Percentiles rank a stretch among this genome's conserved stretches.
Evolutionary conservation across 176 grass and related monocot genomes (phyloP).

Genomic region (Luzula sylvatica): DNA sequence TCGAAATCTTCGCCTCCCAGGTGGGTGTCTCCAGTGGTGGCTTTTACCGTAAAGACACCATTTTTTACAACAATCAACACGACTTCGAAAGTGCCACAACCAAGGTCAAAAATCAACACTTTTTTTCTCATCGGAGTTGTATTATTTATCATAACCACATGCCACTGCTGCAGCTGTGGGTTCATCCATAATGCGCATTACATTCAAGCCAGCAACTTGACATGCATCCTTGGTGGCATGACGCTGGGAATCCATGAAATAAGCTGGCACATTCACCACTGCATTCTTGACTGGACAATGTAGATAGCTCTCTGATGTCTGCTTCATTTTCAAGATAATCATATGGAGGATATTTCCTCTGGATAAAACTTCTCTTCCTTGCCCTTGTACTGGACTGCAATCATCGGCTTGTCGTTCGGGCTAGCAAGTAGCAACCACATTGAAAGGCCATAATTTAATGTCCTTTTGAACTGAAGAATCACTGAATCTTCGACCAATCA

Average conservation of each 20-base stretch:
- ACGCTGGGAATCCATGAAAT: conserved; percentile 89
- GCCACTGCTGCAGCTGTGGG: conserved; percentile 64
- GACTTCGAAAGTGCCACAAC: conserved; percentile 78
- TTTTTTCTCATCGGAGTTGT: conserved; percentile 44
- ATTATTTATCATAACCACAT: conserved; percentile 71
- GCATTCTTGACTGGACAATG: conserved; percentile 49
- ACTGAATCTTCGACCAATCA: conserved; percentile 68
- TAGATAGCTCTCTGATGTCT: conserved; percentile 60
- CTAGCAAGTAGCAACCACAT: conserved; percentile 66
- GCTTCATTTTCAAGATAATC: conserved; percentile 80
- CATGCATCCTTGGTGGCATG: conserved; percentile 92
- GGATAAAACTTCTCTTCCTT: conserved; percentile 73
- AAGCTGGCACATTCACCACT: conserved; percentile 65
- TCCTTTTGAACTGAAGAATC: conserved; percentile 68
- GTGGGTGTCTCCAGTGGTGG: no score
- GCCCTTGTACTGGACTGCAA: conserved; percentile 64
- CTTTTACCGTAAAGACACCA: conserved; percentile 81
- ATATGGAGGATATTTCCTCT: conserved; percentile 98
- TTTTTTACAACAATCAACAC: conserved; percentile 79
- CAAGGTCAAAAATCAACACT: conserved; percentile 95
- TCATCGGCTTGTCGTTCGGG: no score
- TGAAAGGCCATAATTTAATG: conserved; percentile 99
- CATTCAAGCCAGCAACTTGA: no score
- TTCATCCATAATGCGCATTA: no score
- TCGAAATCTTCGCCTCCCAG: no score